Percentiles rank a stretch among this genome's conserved stretches.
Conservation (phyloP, 176 grass and related monocot species). For the Tuctoria greenei region DNA sequence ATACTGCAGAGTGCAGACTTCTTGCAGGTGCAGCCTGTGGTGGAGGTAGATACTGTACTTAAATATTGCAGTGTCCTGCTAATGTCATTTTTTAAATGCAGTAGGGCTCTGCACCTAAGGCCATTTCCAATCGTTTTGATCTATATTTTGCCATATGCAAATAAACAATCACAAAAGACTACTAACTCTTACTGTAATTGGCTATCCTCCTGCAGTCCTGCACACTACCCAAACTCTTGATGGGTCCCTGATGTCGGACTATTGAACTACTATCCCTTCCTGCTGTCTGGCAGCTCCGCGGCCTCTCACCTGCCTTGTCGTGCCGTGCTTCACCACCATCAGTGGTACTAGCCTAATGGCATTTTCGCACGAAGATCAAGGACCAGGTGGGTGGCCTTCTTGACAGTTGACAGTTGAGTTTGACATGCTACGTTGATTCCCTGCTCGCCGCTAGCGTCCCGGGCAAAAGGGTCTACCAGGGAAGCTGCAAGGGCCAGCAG, state of each 20-base stretch:
- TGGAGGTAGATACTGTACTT: not conserved
- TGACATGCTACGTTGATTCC: constrained; percentile 7
- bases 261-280: too few relatives aligned
- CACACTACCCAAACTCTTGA: too few relatives aligned
- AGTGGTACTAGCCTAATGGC: not conserved
- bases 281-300: too few relatives aligned
- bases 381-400: not conserved
- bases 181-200: too few relatives aligned
- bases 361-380: constrained; percentile 10
- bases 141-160: too few relatives aligned
- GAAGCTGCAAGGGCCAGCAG: constrained; percentile 25
- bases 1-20: not conserved
- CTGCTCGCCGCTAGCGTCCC: constrained; percentile 23
- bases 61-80: constrained; percentile 35
- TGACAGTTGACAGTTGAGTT: constrained; percentile 37
- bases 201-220: too few relatives aligned
- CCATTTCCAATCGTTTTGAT: too few relatives aligned
- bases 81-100: not conserved
- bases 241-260: too few relatives aligned
- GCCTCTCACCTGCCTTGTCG: too few relatives aligned
- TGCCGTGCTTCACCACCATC: too few relatives aligned
- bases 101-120: not conserved
- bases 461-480: constrained; percentile 23
- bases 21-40: constrained; percentile 6
- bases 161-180: too few relatives aligned